A percentile compares a stretch with the other conserved stretches of the same genome.
Evolutionary conservation across 78 protist genomes (phyloP).

Genomic region (Dictyostelium brefeldianum): DNA sequence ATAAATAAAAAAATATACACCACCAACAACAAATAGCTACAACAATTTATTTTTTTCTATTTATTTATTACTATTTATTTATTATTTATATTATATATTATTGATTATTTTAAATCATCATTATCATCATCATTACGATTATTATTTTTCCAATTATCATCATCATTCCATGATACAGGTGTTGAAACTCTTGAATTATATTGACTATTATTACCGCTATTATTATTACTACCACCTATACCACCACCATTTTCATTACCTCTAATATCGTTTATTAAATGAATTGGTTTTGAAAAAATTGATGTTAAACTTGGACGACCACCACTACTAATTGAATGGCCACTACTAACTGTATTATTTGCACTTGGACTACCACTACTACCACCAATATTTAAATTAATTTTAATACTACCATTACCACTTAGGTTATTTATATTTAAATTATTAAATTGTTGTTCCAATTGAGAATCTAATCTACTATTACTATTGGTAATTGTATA

Average conservation of each 20-base stretch:
- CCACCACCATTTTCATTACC: not conserved
- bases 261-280: slow-evolving; percentile 6
- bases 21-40: not conserved
- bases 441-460: not conserved
- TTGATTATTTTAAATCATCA: slow-evolving; percentile 24
- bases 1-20: not conserved
- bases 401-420: not conserved
- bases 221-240: slow-evolving; percentile 1
- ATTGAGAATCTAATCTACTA: not conserved
- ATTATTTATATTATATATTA: no score
- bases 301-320: not conserved
- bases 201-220: not conserved
- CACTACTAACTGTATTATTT: not conserved
- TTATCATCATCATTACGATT: slow-evolving; percentile 14
- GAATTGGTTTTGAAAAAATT: slow-evolving; percentile 62
- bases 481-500: not conserved
- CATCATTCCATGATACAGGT: not conserved
- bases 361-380: not conserved
- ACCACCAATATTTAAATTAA: not conserved
- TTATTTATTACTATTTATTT: not conserved
- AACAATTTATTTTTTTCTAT: not conserved
- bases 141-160: not conserved
- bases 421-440: not conserved
- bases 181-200: not conserved
- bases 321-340: not conserved